phyloP scores from a whole-genome alignment of 176 grass and related monocot species.

The Oryza meridionalis region DNA sequence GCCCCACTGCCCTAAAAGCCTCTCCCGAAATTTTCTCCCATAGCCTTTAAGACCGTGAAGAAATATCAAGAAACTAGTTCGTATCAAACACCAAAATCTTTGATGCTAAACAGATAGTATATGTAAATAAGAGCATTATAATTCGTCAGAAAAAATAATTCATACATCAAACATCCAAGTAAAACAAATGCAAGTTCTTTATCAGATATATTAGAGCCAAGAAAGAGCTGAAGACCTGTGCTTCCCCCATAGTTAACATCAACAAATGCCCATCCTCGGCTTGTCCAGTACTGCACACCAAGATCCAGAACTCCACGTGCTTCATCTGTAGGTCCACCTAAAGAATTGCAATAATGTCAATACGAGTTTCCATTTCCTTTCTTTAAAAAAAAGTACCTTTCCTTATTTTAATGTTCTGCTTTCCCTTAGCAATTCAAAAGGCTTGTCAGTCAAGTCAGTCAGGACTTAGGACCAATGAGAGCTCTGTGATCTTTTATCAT shows the following conservation, averaged over 20 bases:
- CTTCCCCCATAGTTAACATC: constrained; percentile 98
- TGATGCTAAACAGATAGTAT: neutral
- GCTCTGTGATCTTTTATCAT: neutral
- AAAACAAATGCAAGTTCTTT: neutral
- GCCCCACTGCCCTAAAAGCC: constrained; percentile 79
- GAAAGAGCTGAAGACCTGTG: constrained; percentile 58
- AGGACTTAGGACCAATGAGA: neutral
- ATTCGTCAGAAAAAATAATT: neutral
- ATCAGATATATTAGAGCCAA: constrained; percentile 33
- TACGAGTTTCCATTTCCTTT: neutral
- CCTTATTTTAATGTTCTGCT: neutral
- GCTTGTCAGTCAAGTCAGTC: neutral
- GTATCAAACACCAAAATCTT: constrained; percentile 16
- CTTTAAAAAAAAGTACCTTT: neutral
- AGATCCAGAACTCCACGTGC: constrained; percentile 69
- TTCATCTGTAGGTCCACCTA: constrained; percentile 90
- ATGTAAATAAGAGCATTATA: constrained; percentile 17
- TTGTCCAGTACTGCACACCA: constrained; percentile 90
- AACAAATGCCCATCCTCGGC: constrained; percentile 86
- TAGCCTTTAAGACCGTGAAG: constrained; percentile 63
- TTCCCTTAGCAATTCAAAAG: constrained; percentile 18
- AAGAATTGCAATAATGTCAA: constrained; percentile 29
- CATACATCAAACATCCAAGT: constrained; percentile 26
- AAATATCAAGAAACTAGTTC: constrained; percentile 15
- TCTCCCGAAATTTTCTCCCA: constrained; percentile 90